Base-by-base conservation (phyloP, 2,329 filamentous ascomycete species). In the Blastomyces parvus region DNA sequence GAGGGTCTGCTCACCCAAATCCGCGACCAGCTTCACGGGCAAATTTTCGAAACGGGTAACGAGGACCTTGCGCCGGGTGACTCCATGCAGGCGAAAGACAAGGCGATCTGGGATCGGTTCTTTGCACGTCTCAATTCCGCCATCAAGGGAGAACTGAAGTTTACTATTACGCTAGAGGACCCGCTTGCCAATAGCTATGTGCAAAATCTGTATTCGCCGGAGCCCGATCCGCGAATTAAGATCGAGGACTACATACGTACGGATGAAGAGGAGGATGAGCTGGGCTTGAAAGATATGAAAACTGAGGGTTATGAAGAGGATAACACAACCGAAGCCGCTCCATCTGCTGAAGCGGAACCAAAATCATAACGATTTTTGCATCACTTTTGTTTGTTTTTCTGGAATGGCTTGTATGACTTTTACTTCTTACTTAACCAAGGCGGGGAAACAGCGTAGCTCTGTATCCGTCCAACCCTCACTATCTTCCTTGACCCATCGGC, bases 1-100 rank as follows among this genome's bases (percentile, higher is more conserved):
- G 94, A 99, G 76, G 94, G 94, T 65, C 85, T 97, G 25, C 81
- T 97, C 62, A 94, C 91, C 0, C 90, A 99, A 74, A 90, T 99
- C 64, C 89, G 92, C 66, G 88, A 94, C 73, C 93, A 99, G 75
- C 83, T 99, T 30, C 88, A 88, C 73, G 84, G 83, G 59, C 90
- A 95, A 72, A 96, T 97, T 66, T 99, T 96, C 76, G 86, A 95
- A 69, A 79, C 84, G 19, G 85, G 83, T 25, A 85, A 85, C 62
- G 80, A 80, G 48, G 75, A 78, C 61, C 72, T 74, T 33, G 70
- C 79, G 25, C 87, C 85, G n/a, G 91, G 91, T 42, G 94, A 99
- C 79, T 94, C 90, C 0, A 85, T 97, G 76, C 76, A 79, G 3
- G 62, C 77, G 0, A 78, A 83, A 2, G 85, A 91, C 25, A 89